Base-by-base conservation (phyloP, 1,284 basidiomycete genomes). In the Inonotus hispidus region DNA sequence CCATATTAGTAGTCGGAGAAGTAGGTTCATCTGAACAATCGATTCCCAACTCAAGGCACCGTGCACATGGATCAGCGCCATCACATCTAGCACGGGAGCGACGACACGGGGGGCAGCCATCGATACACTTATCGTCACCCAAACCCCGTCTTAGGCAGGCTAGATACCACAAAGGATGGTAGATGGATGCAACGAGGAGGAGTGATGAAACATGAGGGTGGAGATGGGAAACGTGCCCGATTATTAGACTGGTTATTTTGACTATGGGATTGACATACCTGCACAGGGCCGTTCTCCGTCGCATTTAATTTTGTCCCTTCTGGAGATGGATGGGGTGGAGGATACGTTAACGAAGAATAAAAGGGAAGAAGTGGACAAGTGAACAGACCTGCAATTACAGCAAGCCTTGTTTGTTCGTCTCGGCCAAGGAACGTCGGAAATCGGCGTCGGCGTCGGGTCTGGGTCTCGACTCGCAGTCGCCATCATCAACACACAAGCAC, bases 221-320 rank as follows among this genome's bases (percentile, higher is more conserved):
- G 45, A n/a, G 2, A 49, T 6, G 23, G 23, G 10, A 25, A 13
- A 7, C 46, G 46, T 23, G 19, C 23, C 4, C n/a, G 46, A 8
- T 49, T 25, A 13, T 23, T 8, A 7, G 23, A 23, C 13, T 4
- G 21, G 46, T 25, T n/a, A n/a, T 19, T 46, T 46, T 46, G n/a
- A 23, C n/a, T 49, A 23, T n/a, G n/a, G n/a, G 11, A 16, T n/a
- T 1, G 14, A 4, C 46, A 54, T 68, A 84, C 82, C 79, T 79
- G 60, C 25, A 53, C 60, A 62, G 25, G 60, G 60, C 37, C 60
- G 37, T 63, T 70, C 70, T 21, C 82, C 80, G 67, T 84, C 80
- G 68, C 82, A 84, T 63, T 79, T 77, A 59, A 81, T 78, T 69
- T 85, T 84, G 68, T 85, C 80, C 63, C 79, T 79, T 66, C 83